Evolutionary conservation across 2,329 filamentous ascomycete species (phyloP), one percentile per base, ranked within the genome.

Genomic region (Scedosporium aurantiacum): DNA sequence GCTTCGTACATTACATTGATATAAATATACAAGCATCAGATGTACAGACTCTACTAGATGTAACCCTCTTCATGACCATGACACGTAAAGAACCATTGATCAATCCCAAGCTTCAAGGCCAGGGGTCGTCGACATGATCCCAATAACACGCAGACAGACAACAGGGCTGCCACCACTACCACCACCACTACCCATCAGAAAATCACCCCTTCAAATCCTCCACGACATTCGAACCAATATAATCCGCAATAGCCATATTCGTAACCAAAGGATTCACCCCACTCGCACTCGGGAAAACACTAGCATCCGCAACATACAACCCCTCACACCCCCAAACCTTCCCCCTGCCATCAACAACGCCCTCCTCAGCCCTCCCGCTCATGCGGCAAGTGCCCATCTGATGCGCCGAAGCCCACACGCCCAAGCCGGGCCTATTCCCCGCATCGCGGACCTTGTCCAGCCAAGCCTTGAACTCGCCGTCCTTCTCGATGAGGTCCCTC

Each of bases 211-310:
- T 21, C 67, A 82, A 60, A 57, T 83, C 82, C 68, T 71, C 73
- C n/a, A 73, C 76, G 54, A 88, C 70, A 0, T 80, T 78, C 67
- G 80, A 75, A 2, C 83, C 83, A 64, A 89, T 86, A 74, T 82
- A 82, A 68, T 89, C 83, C 57, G 84, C 78, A 67, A 89, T 80
- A 1, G 83, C 83, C 89, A 92, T 90, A 62, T 78, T 80, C 12
- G 88, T 91, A 52, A 91, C 77, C 89, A 93, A 92, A 12, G 89
- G 89, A 70, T 92, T 92, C 32, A 91, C 88, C 1, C 89, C 89
- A 69, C 84, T 90, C 10, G 88, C 88, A 62, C 82, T 87, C 1
- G 88, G 89, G 64, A 92, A 88, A 10, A 90, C 85, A 70, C 86
- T 90, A 54, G 87, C 84, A 71, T 93, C 89, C 8, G 85, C 83